These are phyloP conservation scores for Candida dubliniensis DNA, from an alignment of 1,139 yeast species.

Conservation along the genomic window DNA sequence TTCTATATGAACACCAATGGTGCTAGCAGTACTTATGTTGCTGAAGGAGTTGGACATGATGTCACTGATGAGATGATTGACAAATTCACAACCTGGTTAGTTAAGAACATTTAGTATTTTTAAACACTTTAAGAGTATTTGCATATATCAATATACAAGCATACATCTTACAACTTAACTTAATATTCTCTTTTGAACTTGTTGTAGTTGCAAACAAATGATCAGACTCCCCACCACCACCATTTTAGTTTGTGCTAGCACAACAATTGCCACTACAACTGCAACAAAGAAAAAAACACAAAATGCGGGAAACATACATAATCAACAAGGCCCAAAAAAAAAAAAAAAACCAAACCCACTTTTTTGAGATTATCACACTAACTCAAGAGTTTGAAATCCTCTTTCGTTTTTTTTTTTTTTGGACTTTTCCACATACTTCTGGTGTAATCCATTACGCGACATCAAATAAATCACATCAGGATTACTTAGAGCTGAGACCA, in stretches of 20 bases:
- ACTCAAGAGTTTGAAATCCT: not conserved
- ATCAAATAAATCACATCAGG: too few relatives aligned
- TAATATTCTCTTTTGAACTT: too few relatives aligned
- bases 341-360: too few relatives aligned
- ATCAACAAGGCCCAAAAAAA: too few relatives aligned
- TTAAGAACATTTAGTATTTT: constrained; percentile 12
- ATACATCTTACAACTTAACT: too few relatives aligned
- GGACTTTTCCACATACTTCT: not conserved
- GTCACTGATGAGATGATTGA: constrained; percentile 39
- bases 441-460: not conserved
- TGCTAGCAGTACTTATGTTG: constrained; percentile 25
- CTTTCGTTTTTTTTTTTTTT: not conserved
- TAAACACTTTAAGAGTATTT: not conserved
- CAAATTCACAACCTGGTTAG: constrained; percentile 35
- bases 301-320: too few relatives aligned
- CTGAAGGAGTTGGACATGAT: constrained; percentile 38
- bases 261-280: too few relatives aligned
- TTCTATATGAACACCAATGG: constrained; percentile 30
- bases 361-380: not conserved
- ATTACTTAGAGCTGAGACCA: not conserved
- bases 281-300: too few relatives aligned
- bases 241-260: too few relatives aligned
- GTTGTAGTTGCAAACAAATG: too few relatives aligned
- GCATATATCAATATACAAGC: too few relatives aligned
- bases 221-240: too few relatives aligned